Conservation (phyloP, 2,329 filamentous ascomycete genomes). For the Claviceps fusiformis region DNA sequence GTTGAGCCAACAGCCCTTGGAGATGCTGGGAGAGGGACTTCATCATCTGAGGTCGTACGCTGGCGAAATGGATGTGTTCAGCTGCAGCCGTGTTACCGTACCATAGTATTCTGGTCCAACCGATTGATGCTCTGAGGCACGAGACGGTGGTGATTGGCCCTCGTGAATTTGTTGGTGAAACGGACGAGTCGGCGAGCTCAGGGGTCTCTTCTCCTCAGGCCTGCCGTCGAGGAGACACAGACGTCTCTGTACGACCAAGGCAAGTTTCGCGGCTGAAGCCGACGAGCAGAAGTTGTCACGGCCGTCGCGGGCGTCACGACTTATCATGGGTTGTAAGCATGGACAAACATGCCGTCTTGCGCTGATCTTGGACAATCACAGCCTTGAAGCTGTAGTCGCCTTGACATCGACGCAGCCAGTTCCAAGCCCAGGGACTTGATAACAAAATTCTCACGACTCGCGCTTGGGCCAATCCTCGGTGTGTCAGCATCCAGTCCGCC, state of each 20-base stretch:
- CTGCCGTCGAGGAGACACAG: too few relatives aligned
- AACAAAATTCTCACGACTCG: background rate
- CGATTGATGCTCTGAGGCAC: background rate
- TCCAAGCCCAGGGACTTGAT: too few relatives aligned
- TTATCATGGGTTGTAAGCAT: background rate
- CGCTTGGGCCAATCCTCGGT: background rate
- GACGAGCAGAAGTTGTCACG: background rate
- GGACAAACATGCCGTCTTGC: background rate
- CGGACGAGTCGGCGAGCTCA: background rate
- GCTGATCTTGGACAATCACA: background rate
- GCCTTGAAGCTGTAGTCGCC: too few relatives aligned
- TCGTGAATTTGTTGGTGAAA: too few relatives aligned
- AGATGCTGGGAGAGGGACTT: background rate
- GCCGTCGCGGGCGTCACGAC: too few relatives aligned
- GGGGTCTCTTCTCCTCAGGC: background rate
- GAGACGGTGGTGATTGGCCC: background rate
- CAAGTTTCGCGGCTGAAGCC: background rate
- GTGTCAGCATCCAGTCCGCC: background rate
- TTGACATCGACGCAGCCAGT: too few relatives aligned
- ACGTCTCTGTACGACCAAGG: background rate
- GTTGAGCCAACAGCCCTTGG: background rate
- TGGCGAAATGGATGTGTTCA: background rate
- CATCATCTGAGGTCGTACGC: background rate
- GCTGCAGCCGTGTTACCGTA: background rate
- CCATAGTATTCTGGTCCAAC: background rate